A percentile compares a stretch with the other conserved stretches of the same genome.
Evolutionary conservation across 1,284 basidiomycete species (phyloP).

Genomic region (Gomphus bonarii): DNA sequence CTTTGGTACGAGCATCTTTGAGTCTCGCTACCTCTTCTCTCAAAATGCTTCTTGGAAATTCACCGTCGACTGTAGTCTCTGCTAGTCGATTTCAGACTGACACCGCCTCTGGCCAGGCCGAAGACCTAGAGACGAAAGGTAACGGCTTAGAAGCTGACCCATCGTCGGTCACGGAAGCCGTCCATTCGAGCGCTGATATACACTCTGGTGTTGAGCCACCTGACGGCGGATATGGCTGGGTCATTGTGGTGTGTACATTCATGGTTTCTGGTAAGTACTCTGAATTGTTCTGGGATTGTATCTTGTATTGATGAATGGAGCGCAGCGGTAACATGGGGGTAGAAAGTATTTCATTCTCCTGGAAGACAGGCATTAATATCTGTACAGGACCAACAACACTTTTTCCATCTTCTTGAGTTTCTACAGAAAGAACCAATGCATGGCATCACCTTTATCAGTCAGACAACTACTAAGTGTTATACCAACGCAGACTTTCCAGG

Average conservation of each 20-base stretch:
- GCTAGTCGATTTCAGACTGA: no score
- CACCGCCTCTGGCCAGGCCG: neutral
- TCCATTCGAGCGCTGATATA: neutral
- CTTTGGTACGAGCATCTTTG: no score
- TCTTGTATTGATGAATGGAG: neutral
- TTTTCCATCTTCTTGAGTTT: conserved; percentile 28
- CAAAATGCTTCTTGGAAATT: no score
- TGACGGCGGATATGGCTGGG: conserved; percentile 32
- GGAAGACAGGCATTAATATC: neutral
- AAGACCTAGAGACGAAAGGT: neutral
- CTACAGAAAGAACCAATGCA: neutral
- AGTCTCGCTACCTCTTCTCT: no score
- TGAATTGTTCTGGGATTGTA: neutral
- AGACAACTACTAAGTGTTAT: neutral
- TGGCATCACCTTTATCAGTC: neutral
- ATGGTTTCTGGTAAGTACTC: conserved; percentile 21
- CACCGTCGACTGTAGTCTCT: no score
- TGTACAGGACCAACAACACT: conserved; percentile 25
- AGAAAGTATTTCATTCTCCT: neutral
- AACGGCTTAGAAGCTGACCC: neutral
- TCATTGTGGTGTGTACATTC: conserved; percentile 24
- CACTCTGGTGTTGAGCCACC: conserved; percentile 15
- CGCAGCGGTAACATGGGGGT: conserved; percentile 17
- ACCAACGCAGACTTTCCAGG: conserved; percentile 19
- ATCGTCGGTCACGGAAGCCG: neutral